A percentile compares a stretch with the other conserved stretches of the same genome.
phyloP scores from a whole-genome alignment of 805 yeast genomes.

The Wickerhamomyces alni region DNA sequence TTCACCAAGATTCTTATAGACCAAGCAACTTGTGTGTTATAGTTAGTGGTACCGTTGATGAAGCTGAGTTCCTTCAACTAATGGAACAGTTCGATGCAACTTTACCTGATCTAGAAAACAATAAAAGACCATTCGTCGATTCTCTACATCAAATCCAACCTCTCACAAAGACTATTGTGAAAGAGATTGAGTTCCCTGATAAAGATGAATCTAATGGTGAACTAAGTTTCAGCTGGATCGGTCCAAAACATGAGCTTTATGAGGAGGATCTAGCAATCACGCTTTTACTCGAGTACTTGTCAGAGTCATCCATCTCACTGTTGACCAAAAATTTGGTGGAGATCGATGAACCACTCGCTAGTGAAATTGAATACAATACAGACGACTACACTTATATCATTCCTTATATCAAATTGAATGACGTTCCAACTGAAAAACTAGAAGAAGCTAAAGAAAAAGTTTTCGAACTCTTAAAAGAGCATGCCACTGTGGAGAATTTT shows the following conservation, averaged over 20 bases:
- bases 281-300: constrained; percentile 64
- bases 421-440: constrained; percentile 70
- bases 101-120: constrained; percentile 34
- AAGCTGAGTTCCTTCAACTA: constrained; percentile 55
- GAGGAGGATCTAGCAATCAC: constrained; percentile 63
- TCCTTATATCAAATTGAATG: constrained; percentile 49
- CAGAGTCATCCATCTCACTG: constrained; percentile 72
- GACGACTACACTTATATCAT: constrained; percentile 66
- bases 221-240: constrained; percentile 69
- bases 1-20: constrained; percentile 66
- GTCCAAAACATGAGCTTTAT: constrained; percentile 55
- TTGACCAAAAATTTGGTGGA: constrained; percentile 71
- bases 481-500: constrained; percentile 41
- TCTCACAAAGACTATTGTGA: constrained; percentile 30
- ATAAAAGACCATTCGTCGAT: constrained; percentile 76
- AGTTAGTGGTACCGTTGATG: constrained; percentile 81
- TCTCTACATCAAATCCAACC: constrained; percentile 37
- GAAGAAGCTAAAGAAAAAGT: constrained; percentile 47
- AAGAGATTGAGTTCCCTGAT: constrained; percentile 77
- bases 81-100: constrained; percentile 58
- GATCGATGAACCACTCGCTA: constrained; percentile 74
- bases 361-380: constrained; percentile 60
- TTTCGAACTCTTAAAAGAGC: constrained; percentile 45
- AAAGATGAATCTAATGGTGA: constrained; percentile 83
- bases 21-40: constrained; percentile 82